Evolutionary conservation across 305 asterid species (phyloP).

Genomic region (Solanum hybrid): DNA sequence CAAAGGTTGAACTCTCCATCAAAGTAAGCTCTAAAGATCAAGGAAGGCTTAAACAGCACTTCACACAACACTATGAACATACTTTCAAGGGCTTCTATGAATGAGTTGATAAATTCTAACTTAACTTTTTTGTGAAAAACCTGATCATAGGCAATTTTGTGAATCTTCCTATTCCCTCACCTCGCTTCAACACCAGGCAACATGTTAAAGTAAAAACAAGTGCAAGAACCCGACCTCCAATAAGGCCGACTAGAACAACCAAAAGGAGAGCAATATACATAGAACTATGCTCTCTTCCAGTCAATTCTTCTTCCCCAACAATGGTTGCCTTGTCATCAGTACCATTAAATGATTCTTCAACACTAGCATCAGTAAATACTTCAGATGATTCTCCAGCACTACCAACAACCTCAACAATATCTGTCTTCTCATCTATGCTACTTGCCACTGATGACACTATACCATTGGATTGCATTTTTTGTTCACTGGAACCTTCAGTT

Average conservation of each 20-base stretch:
- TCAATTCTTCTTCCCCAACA: conserved; percentile 5
- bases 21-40: conserved; percentile 2
- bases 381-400: background rate
- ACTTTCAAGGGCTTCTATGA: background rate
- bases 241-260: conserved; percentile 57
- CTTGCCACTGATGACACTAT: conserved; percentile 12
- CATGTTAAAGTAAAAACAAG: conserved; percentile 41
- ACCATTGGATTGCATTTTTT: background rate
- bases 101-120: conserved; percentile 6
- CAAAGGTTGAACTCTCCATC: conserved; percentile 14
- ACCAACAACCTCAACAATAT: background rate
- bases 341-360: conserved; percentile 8
- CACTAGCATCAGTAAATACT: conserved; percentile 7
- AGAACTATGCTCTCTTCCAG: conserved; percentile 9
- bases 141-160: conserved; percentile 10
- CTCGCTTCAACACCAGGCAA: conserved; percentile 38
- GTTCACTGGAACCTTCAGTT: background rate
- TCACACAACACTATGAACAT: conserved; percentile 12
- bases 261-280: conserved; percentile 31
- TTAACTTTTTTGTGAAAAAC: conserved; percentile 4
- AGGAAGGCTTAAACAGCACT: background rate
- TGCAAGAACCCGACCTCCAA: conserved; percentile 52
- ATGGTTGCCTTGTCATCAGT: conserved; percentile 6
- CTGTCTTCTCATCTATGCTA: conserved; percentile 10
- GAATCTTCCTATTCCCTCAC: conserved; percentile 15